A percentile compares a stretch with the other conserved stretches of the same genome.
phyloP scores from a whole-genome alignment of 176 grass and related monocot genomes.

The Carex cristatella region DNA sequence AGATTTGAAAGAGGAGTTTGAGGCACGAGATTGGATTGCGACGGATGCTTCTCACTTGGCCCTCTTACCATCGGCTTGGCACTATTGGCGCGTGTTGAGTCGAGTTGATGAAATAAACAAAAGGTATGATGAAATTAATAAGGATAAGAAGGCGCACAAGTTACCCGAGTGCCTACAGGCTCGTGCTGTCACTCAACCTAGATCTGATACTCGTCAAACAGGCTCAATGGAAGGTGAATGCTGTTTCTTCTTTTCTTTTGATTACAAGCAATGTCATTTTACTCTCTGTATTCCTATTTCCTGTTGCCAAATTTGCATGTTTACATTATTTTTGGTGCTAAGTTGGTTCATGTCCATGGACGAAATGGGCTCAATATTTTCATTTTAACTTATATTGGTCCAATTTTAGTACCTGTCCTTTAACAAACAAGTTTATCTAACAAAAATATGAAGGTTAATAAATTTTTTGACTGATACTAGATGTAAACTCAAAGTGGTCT shows the following conservation, averaged over 20 bases:
- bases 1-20: conserved; percentile 24
- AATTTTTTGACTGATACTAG: not conserved
- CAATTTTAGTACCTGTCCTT: too few relatives aligned
- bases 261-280: not conserved
- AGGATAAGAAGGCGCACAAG: not conserved
- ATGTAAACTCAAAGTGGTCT: not conserved
- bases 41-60: not conserved
- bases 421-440: not conserved
- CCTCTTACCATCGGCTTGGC: not conserved
- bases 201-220: not conserved
- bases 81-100: not conserved
- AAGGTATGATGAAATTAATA: not conserved
- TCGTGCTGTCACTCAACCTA: not conserved
- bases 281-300: not conserved
- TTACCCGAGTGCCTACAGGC: not conserved
- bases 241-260: not conserved
- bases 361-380: too few relatives aligned
- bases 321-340: not conserved
- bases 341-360: not conserved
- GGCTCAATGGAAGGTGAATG: not conserved
- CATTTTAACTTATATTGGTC: too few relatives aligned
- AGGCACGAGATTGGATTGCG: not conserved
- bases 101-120: conserved; percentile 19
- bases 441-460: not conserved
- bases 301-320: not conserved